phyloP scores from a whole-genome alignment of 805 yeast genomes.

The Candida nonsorbophila region DNA sequence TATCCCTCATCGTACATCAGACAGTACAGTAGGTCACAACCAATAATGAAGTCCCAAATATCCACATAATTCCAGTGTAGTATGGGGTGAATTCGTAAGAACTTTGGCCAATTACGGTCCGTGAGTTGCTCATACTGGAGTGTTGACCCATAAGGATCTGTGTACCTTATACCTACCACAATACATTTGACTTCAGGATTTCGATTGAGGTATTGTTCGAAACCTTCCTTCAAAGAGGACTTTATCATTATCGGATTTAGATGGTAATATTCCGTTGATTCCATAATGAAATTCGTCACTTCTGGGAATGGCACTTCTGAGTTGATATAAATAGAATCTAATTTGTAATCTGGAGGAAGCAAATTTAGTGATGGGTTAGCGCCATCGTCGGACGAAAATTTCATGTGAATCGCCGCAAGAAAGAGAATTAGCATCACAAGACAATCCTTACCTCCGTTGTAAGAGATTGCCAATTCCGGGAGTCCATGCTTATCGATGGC shows the following conservation, averaged over 20 bases:
- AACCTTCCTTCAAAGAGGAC: slow-evolving; percentile 62
- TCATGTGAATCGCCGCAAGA: slow-evolving; percentile 46
- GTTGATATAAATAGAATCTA: slow-evolving; percentile 69
- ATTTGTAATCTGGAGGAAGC: slow-evolving; percentile 25
- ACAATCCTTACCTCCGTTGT: slow-evolving; percentile 97
- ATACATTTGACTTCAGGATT: slow-evolving; percentile 62
- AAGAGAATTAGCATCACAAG: slow-evolving; percentile 78
- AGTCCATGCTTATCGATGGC: slow-evolving; percentile 23
- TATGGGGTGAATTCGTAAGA: slow-evolving; percentile 81
- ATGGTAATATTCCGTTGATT: slow-evolving; percentile 49
- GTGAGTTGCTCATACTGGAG: slow-evolving; percentile 64
- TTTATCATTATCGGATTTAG: slow-evolving; percentile 43
- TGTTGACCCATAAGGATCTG: slow-evolving; percentile 76
- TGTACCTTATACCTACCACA: slow-evolving; percentile 80
- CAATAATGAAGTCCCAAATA: slow-evolving; percentile 77
- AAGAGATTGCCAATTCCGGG: slow-evolving; percentile 70
- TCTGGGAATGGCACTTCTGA: slow-evolving; percentile 69
- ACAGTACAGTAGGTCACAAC: slow-evolving; percentile 63
- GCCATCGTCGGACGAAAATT: slow-evolving; percentile 6
- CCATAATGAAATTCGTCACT: slow-evolving; percentile 58
- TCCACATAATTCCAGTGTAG: slow-evolving; percentile 82
- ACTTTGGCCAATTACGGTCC: slow-evolving; percentile 88
- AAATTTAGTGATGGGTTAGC: slow-evolving; percentile 6
- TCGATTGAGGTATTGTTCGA: slow-evolving; percentile 50
- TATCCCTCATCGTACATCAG: slow-evolving; percentile 75